phyloP scores from a whole-genome alignment of 768 basidiomycete species.

The Auriscalpium vulgare region DNA sequence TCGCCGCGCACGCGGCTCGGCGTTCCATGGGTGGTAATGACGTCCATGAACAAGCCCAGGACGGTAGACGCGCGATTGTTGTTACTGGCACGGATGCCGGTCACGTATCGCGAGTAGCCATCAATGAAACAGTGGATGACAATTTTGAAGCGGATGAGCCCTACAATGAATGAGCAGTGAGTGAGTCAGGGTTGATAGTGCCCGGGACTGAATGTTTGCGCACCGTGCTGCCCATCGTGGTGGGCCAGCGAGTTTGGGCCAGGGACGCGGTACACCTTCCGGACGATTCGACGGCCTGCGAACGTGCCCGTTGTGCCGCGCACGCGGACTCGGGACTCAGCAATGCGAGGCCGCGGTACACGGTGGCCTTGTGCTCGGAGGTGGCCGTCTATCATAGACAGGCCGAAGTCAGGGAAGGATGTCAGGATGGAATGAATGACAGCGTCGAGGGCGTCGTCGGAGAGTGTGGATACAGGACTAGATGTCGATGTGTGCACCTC shows the following conservation, averaged over 20 bases:
- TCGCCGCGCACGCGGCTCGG: conserved; percentile 23
- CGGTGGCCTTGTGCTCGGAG: conserved; percentile 9
- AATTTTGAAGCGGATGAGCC: conserved; percentile 12
- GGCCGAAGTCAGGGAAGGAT: conserved; percentile 16
- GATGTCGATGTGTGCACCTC: neutral
- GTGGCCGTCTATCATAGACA: conserved; percentile 13
- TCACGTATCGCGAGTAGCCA: neutral
- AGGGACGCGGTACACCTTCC: conserved; percentile 15
- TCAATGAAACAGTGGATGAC: neutral
- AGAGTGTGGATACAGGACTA: neutral
- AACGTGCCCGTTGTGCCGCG: conserved; percentile 14
- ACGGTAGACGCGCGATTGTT: conserved; percentile 15
- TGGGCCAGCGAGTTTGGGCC: conserved; percentile 20
- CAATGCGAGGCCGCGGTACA: conserved; percentile 11
- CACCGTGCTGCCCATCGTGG: conserved; percentile 24
- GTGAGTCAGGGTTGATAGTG: neutral
- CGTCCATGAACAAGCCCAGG: conserved; percentile 7
- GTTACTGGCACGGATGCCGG: conserved; percentile 19
- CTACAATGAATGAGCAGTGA: conserved; percentile 4
- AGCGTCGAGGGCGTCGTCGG: conserved; percentile 7
- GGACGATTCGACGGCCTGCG: conserved; percentile 11
- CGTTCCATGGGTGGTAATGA: conserved; percentile 8
- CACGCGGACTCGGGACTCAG: conserved; percentile 12
- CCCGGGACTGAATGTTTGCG: neutral
- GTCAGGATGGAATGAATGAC: conserved; percentile 5